These are phyloP conservation scores for Parasitella parasitica DNA, from an alignment of 371 early-diverging fungal genomes.

Conservation along the genomic window DNA sequence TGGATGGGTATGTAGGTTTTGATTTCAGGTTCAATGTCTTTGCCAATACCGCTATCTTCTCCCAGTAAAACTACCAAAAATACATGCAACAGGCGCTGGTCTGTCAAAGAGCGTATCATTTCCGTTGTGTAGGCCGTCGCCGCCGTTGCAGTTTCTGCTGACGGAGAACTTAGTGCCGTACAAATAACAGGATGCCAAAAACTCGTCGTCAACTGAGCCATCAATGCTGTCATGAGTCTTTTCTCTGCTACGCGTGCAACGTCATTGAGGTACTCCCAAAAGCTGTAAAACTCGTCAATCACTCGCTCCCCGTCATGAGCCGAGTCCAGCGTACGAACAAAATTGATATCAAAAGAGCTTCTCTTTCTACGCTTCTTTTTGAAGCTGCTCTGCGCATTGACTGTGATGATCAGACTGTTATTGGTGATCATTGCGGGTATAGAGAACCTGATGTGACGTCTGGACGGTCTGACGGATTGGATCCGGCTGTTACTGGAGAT, in stretches of 20 bases:
- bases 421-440: constrained; percentile 50
- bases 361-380: constrained; percentile 51
- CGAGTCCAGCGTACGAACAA: constrained; percentile 36
- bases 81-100: constrained; percentile 47
- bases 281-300: constrained; percentile 50
- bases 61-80: constrained; percentile 47
- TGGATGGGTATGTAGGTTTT: constrained; percentile 21
- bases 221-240: constrained; percentile 45
- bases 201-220: constrained; percentile 47
- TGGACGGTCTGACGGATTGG: constrained; percentile 38
- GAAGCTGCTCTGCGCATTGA: constrained; percentile 47
- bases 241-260: constrained; percentile 51
- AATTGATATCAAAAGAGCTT: constrained; percentile 47
- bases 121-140: constrained; percentile 52
- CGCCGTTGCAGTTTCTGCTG: constrained; percentile 41
- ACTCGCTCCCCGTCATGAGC: constrained; percentile 35
- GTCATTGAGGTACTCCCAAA: constrained; percentile 53
- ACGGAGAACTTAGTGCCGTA: constrained; percentile 45
- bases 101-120: constrained; percentile 52
- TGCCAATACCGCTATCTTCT: constrained; percentile 52
- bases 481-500: constrained; percentile 42
- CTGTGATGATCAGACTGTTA: constrained; percentile 45
- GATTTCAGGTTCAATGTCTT: constrained; percentile 48
- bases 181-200: constrained; percentile 56
- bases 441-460: constrained; percentile 42